A percentile compares a stretch with the other conserved stretches of the same genome.
Evolutionary conservation across 2,329 filamentous ascomycete genomes (phyloP).

Genomic region (Penicillium sp.): DNA sequence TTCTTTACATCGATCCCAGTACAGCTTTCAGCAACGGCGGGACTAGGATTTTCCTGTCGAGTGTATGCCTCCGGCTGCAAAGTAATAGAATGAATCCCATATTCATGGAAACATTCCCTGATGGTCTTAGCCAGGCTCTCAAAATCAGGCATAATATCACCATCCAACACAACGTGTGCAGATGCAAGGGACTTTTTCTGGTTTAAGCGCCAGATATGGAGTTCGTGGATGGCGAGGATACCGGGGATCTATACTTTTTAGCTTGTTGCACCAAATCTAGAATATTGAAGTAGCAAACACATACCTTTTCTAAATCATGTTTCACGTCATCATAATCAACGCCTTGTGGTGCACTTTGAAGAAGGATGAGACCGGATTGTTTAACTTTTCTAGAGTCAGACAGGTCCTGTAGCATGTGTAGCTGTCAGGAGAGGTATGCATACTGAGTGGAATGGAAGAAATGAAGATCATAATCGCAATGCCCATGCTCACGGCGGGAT

Average conservation of each 20-base stretch:
- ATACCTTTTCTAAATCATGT: constrained; percentile 65
- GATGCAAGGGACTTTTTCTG: constrained; percentile 6
- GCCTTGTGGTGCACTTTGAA: constrained; percentile 63
- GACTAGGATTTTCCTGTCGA: background rate
- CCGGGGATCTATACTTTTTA: constrained; percentile 54
- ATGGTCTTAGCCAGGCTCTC: constrained; percentile 8
- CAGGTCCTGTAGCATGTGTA: background rate
- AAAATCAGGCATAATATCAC: constrained; percentile 4
- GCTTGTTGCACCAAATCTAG: constrained; percentile 24
- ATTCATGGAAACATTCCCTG: constrained; percentile 12
- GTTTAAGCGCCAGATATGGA: constrained; percentile 13
- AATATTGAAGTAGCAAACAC: constrained; percentile 8
- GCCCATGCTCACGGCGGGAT: constrained; percentile 53
- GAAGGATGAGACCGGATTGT: constrained; percentile 58
- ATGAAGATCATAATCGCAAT: constrained; percentile 16
- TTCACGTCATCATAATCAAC: constrained; percentile 63
- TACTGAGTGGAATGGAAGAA: constrained; percentile 57
- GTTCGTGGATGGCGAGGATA: constrained; percentile 37
- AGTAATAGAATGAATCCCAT: constrained; percentile 14
- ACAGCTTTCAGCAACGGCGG: background rate
- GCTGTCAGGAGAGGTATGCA: background rate
- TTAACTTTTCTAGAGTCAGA: constrained; percentile 12
- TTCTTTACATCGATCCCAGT: background rate
- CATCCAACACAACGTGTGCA: constrained; percentile 6
- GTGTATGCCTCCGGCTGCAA: constrained; percentile 9